phyloP scores from a whole-genome alignment of 2,329 filamentous ascomycete genomes.

The Didymosphaeria variabile region DNA sequence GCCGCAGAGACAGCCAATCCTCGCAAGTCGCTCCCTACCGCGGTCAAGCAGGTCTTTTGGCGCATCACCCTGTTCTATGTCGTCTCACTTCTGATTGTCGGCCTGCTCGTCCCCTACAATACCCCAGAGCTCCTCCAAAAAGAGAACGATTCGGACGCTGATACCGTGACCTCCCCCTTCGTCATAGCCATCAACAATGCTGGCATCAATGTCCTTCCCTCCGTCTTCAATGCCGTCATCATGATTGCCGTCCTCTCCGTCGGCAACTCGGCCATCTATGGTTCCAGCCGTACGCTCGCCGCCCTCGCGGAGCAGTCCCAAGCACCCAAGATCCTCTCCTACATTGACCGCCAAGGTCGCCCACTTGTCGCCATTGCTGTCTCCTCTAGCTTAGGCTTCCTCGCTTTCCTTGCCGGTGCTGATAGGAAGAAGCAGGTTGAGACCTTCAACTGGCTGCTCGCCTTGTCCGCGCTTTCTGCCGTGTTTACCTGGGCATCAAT shows the following conservation, averaged over 20 bases:
- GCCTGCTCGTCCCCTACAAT: conserved; percentile 80
- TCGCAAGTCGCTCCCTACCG: conserved; percentile 84
- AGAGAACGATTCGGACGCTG: conserved; percentile 62
- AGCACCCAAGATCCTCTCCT: conserved; percentile 65
- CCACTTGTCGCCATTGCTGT: conserved; percentile 65
- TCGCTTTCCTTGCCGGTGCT: conserved; percentile 65
- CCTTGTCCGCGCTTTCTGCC: conserved; percentile 75
- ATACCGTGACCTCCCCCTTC: conserved; percentile 84
- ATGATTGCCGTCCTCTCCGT: conserved; percentile 90
- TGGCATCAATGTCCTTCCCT: conserved; percentile 81
- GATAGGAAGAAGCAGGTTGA: conserved; percentile 48
- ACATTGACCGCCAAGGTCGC: conserved; percentile 69
- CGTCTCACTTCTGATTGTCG: conserved; percentile 80
- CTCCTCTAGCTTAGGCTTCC: conserved; percentile 65
- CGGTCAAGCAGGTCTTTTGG: conserved; percentile 96
- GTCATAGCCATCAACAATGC: conserved; percentile 91
- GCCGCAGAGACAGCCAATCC: conserved; percentile 83
- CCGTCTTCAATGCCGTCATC: conserved; percentile 95
- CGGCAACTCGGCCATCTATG: conserved; percentile 91
- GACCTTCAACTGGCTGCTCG: conserved; percentile 65
- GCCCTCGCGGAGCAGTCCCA: conserved; percentile 82
- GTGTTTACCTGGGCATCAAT: conserved; percentile 81
- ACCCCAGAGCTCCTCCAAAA: conserved; percentile 70
- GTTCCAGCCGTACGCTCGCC: conserved; percentile 87
- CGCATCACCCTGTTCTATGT: conserved; percentile 86